A percentile compares a stretch with the other conserved stretches of the same genome.
Evolutionary conservation across 2,329 filamentous ascomycete species (phyloP).

Genomic region (Neofusicoccum sp.): DNA sequence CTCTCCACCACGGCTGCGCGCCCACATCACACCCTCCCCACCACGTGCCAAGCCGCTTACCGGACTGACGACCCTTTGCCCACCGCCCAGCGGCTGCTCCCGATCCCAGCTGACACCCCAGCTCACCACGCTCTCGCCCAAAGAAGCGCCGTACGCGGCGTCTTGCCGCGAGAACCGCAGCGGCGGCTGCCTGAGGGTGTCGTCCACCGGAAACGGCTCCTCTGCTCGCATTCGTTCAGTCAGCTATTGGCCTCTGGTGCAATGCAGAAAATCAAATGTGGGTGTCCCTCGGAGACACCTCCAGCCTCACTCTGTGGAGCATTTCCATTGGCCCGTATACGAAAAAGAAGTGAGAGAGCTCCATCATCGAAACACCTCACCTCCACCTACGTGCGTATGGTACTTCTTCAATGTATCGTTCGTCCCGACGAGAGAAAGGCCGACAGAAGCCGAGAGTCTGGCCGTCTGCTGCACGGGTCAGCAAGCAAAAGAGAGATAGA

Average conservation of each 20-base stretch:
- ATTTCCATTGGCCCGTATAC: neutral
- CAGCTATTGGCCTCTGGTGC: neutral
- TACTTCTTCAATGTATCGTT: neutral
- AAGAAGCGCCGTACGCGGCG: neutral
- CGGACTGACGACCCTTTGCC: neutral
- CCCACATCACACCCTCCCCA: neutral
- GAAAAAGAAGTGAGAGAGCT: neutral
- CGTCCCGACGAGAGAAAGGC: neutral
- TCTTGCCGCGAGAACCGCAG: neutral
- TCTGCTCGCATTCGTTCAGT: neutral
- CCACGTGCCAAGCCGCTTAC: neutral
- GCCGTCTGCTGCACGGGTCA: neutral
- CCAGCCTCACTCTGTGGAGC: slow-evolving; percentile 10
- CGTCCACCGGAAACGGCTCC: neutral
- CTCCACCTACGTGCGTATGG: neutral
- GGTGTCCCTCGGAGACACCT: neutral
- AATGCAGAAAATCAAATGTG: slow-evolving; percentile 5
- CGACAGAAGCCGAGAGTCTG: neutral
- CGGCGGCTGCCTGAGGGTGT: neutral
- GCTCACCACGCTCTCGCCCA: neutral
- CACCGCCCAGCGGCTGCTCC: slow-evolving; percentile 6
- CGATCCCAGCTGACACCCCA: neutral
- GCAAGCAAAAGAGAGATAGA: neutral
- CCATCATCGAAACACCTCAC: neutral
- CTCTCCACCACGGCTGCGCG: neutral